phyloP scores from a whole-genome alignment of 2,329 filamentous ascomycete species.

The Exophiala calicioides region DNA sequence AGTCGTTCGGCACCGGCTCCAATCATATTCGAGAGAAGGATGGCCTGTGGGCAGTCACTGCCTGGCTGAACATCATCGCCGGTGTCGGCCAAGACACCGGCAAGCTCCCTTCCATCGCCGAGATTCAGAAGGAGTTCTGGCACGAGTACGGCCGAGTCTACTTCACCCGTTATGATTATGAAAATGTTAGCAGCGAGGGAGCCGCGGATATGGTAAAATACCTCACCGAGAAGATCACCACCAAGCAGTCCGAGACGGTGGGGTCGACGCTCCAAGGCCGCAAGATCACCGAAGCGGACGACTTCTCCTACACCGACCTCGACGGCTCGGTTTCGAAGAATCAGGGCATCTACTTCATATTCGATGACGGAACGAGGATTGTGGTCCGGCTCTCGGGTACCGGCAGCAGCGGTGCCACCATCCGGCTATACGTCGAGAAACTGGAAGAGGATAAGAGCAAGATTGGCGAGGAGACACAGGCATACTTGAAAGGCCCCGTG shows the following conservation, averaged over 20 bases:
- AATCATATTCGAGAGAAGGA: constrained; percentile 99
- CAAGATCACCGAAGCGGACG: constrained; percentile 84
- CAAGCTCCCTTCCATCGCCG: constrained; percentile 75
- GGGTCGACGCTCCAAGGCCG: constrained; percentile 79
- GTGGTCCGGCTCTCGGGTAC: constrained; percentile 94
- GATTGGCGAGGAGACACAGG: constrained; percentile 82
- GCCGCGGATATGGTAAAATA: constrained; percentile 87
- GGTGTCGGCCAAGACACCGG: constrained; percentile 78
- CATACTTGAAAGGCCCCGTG: constrained; percentile 89
- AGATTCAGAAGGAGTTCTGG: constrained; percentile 98
- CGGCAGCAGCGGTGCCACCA: constrained; percentile 91
- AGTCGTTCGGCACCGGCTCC: constrained; percentile 95
- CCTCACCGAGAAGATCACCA: constrained; percentile 74
- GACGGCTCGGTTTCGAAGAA: constrained; percentile 94
- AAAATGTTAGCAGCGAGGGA: constrained; percentile 86
- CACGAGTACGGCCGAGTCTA: constrained; percentile 92
- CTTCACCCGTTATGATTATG: constrained; percentile 99
- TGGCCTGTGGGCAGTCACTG: constrained; percentile 93
- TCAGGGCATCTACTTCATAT: constrained; percentile 92
- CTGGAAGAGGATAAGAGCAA: constrained; percentile 79
- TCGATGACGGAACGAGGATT: constrained; percentile 91
- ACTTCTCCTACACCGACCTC: constrained; percentile 99
- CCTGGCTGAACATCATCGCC: constrained; percentile 98
- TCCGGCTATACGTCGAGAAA: constrained; percentile 96
- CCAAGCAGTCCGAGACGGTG: constrained; percentile 72